Evolutionary conservation across 352 stramenopile species (phyloP).

Genomic region (Phytophthora uliginosa): DNA sequence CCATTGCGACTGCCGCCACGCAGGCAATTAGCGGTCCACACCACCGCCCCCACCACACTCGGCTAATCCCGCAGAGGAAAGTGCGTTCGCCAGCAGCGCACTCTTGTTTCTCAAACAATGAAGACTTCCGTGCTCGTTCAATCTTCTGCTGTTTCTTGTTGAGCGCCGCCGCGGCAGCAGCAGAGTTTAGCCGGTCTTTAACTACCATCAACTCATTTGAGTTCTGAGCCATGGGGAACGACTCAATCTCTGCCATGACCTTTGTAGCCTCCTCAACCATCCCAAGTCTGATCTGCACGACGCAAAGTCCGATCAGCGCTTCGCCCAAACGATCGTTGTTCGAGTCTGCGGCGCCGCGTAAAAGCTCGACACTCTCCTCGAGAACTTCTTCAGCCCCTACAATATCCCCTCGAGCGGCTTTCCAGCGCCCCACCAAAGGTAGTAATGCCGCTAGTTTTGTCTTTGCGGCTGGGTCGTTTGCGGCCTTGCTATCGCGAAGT

Average conservation of each 20-base stretch:
- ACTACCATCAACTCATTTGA: constrained; percentile 54
- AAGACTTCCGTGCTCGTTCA: constrained; percentile 13
- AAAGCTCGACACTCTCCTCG: constrained; percentile 41
- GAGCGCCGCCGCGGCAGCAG: constrained; percentile 9
- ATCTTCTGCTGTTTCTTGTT: constrained; percentile 14
- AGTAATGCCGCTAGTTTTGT: constrained; percentile 32
- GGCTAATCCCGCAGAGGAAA: constrained; percentile 19
- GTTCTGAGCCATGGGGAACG: constrained; percentile 35
- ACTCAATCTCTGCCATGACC: constrained; percentile 58
- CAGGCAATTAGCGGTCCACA: constrained; percentile 31
- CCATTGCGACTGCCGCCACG: constrained; percentile 18
- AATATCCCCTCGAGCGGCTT: constrained; percentile 37
- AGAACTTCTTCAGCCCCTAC: constrained; percentile 42
- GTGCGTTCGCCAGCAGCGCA: not conserved
- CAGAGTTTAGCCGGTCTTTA: constrained; percentile 46
- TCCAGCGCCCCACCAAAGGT: constrained; percentile 42
- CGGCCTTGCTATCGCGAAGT: constrained; percentile 27
- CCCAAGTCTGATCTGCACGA: constrained; percentile 61
- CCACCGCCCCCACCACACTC: constrained; percentile 30
- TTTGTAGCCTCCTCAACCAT: constrained; percentile 40
- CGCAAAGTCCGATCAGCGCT: constrained; percentile 64
- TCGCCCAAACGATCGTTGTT: constrained; percentile 48
- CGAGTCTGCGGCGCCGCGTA: constrained; percentile 13
- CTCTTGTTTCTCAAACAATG: constrained; percentile 14
- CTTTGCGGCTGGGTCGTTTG: constrained; percentile 6